Conservation (phyloP, 2,329 filamentous ascomycete genomes). For the Fusarium sororula region DNA sequence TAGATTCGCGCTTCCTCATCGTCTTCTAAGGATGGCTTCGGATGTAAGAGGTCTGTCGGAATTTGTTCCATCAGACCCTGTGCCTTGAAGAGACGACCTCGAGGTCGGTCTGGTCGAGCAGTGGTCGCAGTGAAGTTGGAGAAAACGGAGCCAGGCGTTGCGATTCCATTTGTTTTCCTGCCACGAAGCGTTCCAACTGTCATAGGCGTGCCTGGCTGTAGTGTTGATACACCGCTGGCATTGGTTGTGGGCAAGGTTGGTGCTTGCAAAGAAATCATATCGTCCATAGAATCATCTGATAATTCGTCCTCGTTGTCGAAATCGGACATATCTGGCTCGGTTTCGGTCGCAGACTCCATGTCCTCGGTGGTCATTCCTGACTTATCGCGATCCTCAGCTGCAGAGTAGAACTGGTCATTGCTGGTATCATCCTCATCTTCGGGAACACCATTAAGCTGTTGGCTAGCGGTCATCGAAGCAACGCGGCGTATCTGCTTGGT, state of each 20-base stretch:
- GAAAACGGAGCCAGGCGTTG: slow-evolving; percentile 87
- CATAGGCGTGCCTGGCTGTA: slow-evolving; percentile 83
- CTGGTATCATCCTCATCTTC: slow-evolving; percentile 81
- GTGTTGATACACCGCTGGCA: slow-evolving; percentile 80
- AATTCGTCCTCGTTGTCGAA: slow-evolving; percentile 75
- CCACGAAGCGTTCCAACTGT: slow-evolving; percentile 69
- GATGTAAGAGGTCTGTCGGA: slow-evolving; percentile 81
- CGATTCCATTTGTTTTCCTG: slow-evolving; percentile 73
- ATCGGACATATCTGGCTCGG: slow-evolving; percentile 69
- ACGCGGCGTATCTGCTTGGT: slow-evolving; percentile 60
- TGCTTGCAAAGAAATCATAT: slow-evolving; percentile 88
- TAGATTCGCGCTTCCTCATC: slow-evolving; percentile 92
- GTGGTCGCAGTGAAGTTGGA: slow-evolving; percentile 89
- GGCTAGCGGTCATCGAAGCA: slow-evolving; percentile 54
- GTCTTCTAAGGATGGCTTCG: slow-evolving; percentile 78
- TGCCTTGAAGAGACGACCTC: slow-evolving; percentile 84
- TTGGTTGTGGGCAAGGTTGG: slow-evolving; percentile 81
- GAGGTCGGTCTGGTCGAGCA: slow-evolving; percentile 74
- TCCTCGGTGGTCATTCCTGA: slow-evolving; percentile 68
- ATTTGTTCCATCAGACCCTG: slow-evolving; percentile 79
- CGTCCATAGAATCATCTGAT: slow-evolving; percentile 91
- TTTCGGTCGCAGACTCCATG: slow-evolving; percentile 67
- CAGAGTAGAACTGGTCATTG: slow-evolving; percentile 92
- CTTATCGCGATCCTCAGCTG: slow-evolving; percentile 79
- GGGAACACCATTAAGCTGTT: slow-evolving; percentile 63